Evolutionary conservation across 1,139 yeast species (phyloP).

Genomic region (Casaregolazyma suthepensis): DNA sequence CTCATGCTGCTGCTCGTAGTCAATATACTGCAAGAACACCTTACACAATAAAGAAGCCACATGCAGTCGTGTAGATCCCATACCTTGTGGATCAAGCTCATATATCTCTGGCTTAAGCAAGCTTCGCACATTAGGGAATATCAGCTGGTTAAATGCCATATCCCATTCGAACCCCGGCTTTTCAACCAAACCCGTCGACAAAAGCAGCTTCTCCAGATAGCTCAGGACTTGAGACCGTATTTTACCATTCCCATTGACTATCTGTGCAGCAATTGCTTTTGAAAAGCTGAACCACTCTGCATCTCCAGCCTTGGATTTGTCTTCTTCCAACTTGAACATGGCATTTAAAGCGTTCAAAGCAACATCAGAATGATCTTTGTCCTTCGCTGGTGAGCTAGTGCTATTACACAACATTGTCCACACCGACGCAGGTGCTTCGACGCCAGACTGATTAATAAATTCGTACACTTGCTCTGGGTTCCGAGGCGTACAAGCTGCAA

Average conservation of each 20-base stretch:
- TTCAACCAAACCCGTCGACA: slow-evolving; percentile 37
- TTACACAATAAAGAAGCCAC: slow-evolving; percentile 64
- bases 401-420: slow-evolving; percentile 5
- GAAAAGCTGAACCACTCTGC: slow-evolving; percentile 23
- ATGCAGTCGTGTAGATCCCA: slow-evolving; percentile 58
- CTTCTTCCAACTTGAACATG: slow-evolving; percentile 12
- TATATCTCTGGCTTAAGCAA: slow-evolving; percentile 61
- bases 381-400: slow-evolving; percentile 1
- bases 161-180: slow-evolving; percentile 34
- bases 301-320: slow-evolving; percentile 15
- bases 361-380: slow-evolving; percentile 32
- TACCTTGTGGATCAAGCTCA: slow-evolving; percentile 59
- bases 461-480: slow-evolving; percentile 4
- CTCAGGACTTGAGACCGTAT: slow-evolving; percentile 54
- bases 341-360: slow-evolving; percentile 55
- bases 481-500: slow-evolving; percentile 2
- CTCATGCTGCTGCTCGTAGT: slow-evolving; percentile 30
- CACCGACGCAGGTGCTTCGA: background rate
- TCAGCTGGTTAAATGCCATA: slow-evolving; percentile 57
- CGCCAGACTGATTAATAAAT: background rate
- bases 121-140: slow-evolving; percentile 68
- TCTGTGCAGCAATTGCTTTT: slow-evolving; percentile 76
- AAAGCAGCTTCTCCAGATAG: slow-evolving; percentile 45
- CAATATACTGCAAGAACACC: slow-evolving; percentile 57
- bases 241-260: slow-evolving; percentile 81